phyloP scores from a whole-genome alignment of 164 flowering plant genomes.

The Piper longum region DNA sequence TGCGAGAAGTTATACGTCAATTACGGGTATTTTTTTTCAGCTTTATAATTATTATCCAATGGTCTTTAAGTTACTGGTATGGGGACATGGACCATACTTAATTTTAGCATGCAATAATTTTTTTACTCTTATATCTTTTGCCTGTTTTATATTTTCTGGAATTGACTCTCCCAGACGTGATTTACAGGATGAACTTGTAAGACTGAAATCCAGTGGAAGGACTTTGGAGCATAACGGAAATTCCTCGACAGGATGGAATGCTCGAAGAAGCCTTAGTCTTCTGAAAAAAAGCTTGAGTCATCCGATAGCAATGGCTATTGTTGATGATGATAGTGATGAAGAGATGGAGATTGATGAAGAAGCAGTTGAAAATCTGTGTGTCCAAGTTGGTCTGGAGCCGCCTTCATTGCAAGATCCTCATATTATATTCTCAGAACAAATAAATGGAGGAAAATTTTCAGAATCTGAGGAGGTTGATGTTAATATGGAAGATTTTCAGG shows the following conservation, averaged over 20 bases:
- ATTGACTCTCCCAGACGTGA: constrained; percentile 1
- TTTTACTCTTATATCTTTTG: not conserved
- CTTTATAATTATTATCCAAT: not conserved
- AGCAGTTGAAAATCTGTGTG: constrained; percentile 43
- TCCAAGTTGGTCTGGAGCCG: constrained; percentile 17
- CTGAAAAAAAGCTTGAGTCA: constrained; percentile 56
- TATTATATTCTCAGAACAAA: not conserved
- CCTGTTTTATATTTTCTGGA: not conserved
- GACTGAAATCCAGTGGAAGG: constrained; percentile 58
- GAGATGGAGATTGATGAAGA: constrained; percentile 95
- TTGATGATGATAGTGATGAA: constrained; percentile 85
- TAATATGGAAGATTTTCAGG: constrained; percentile 45
- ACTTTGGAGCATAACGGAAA: constrained; percentile 30
- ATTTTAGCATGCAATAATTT: not conserved
- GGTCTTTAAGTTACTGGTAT: too few relatives aligned
- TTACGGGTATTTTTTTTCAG: constrained; percentile 39
- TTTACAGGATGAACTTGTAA: constrained; percentile 71
- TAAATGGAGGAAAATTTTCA: constrained; percentile 3
- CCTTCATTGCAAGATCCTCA: constrained; percentile 1
- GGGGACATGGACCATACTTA: too few relatives aligned
- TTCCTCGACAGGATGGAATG: constrained; percentile 72
- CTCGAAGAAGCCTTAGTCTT: constrained; percentile 77
- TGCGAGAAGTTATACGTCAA: constrained; percentile 84
- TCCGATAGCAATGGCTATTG: constrained; percentile 46
- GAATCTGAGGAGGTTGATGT: constrained; percentile 42